These are phyloP conservation scores for Aureobasidium sp. DNA, from an alignment of 2,329 filamentous ascomycete species.

Conservation along the genomic window DNA sequence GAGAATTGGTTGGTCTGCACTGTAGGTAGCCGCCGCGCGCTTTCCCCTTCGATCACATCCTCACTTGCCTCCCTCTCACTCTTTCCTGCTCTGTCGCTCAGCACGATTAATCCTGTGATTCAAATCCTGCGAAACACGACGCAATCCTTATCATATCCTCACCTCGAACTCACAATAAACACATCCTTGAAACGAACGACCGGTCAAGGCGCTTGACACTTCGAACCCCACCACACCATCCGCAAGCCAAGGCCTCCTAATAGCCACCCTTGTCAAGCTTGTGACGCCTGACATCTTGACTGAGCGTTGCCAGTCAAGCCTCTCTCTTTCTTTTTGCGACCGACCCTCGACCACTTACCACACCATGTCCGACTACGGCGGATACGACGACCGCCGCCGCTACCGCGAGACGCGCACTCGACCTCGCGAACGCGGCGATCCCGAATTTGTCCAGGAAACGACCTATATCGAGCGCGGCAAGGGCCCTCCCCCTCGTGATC, in stretches of 20 bases:
- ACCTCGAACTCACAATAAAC: background rate
- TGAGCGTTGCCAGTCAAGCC: background rate
- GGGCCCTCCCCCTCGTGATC: conserved; percentile 38
- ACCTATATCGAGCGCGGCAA: conserved; percentile 43
- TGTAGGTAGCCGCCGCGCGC: background rate
- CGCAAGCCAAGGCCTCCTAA: background rate
- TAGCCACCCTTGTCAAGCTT: conserved; percentile 3
- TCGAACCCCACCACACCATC: conserved; percentile 8
- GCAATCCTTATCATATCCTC: conserved; percentile 2
- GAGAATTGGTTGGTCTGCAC: conserved; percentile 1
- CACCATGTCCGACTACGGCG: conserved; percentile 43
- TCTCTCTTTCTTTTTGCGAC: conserved; percentile 8
- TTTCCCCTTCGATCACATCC: background rate
- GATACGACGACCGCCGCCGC: conserved; percentile 42
- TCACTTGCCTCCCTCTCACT: conserved; percentile 1
- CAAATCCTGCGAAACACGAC: background rate
- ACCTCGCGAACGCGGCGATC: conserved; percentile 42
- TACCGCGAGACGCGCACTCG: conserved; percentile 34
- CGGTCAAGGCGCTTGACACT: background rate
- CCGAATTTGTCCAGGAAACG: conserved; percentile 44
- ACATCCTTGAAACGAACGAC: background rate
- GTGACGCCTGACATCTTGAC: background rate
- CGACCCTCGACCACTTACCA: background rate
- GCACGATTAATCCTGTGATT: background rate
- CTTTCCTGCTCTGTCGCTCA: background rate